These are phyloP conservation scores for Rubroshorea leprosula DNA, from an alignment of 345 rosid species.

Conservation along the genomic window DNA sequence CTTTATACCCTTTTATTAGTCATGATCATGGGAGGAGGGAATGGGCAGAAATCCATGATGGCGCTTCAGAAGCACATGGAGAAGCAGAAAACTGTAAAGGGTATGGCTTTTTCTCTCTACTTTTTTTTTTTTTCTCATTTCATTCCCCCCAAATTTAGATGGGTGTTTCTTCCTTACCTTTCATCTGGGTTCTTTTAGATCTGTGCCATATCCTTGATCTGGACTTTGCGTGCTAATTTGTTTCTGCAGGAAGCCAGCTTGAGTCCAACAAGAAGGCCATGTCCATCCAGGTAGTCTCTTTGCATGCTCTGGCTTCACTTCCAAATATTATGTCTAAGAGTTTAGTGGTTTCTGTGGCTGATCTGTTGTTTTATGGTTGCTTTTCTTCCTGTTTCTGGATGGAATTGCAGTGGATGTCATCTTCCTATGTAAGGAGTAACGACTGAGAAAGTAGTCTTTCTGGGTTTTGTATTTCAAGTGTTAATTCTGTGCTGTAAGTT, in stretches of 20 bases:
- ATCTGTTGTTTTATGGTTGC: conserved; percentile 3
- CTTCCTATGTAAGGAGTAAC: no score
- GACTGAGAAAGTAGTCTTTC: no score
- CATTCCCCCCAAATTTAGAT: background rate
- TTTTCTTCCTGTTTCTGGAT: no score
- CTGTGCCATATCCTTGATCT: background rate
- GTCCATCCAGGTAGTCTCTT: conserved; percentile 64
- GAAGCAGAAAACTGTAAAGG: conserved; percentile 33
- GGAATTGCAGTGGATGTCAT: no score
- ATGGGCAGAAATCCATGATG: conserved; percentile 49
- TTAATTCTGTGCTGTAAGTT: no score
- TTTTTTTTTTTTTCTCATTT: background rate
- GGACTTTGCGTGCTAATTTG: conserved; percentile 23
- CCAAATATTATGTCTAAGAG: background rate
- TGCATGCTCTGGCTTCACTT: background rate
- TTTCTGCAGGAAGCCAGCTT: conserved; percentile 67
- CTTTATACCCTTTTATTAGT: conserved; percentile 1
- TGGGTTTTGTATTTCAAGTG: no score
- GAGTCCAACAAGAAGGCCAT: conserved; percentile 94
- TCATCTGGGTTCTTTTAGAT: background rate
- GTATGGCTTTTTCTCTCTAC: conserved; percentile 10
- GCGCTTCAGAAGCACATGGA: conserved; percentile 50
- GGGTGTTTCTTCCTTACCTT: background rate
- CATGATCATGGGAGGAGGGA: conserved; percentile 62
- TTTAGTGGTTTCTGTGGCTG: no score